Evolutionary conservation across 1,139 yeast species (phyloP).

Genomic region (Scheffersomyces cryptocercus): DNA sequence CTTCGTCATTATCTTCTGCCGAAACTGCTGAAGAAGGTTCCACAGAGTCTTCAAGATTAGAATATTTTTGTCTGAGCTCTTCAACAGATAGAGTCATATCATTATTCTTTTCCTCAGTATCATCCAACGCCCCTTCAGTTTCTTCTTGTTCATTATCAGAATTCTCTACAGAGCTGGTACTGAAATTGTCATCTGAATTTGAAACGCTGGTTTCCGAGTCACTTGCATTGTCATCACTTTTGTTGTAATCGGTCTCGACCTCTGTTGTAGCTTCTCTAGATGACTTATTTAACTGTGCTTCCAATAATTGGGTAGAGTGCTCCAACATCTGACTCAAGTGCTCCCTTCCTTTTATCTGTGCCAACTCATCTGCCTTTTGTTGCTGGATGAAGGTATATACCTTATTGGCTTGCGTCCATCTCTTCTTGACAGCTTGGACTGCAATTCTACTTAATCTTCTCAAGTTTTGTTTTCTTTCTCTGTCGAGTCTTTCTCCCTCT

Average conservation of each 20-base stretch:
- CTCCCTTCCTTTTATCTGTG: conserved; percentile 77
- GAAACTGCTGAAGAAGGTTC: conserved; percentile 11
- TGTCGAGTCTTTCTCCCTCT: conserved; percentile 78
- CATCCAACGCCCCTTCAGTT: conserved; percentile 3
- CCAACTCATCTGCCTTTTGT: conserved; percentile 66
- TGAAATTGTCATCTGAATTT: conserved; percentile 17
- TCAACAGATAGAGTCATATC: conserved; percentile 66
- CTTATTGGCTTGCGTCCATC: conserved; percentile 90
- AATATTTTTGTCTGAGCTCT: conserved; percentile 65
- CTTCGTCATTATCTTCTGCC: background rate
- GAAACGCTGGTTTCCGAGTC: conserved; percentile 12
- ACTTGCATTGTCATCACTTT: conserved; percentile 3
- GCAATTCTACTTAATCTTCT: conserved; percentile 74
- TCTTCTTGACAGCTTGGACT: conserved; percentile 79
- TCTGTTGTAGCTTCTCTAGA: conserved; percentile 20
- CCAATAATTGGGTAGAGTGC: conserved; percentile 86
- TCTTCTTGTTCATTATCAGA: conserved; percentile 4
- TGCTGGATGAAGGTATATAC: conserved; percentile 60
- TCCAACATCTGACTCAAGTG: conserved; percentile 88
- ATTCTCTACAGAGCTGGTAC: conserved; percentile 3
- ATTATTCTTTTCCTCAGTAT: conserved; percentile 24
- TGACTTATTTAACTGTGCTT: conserved; percentile 67
- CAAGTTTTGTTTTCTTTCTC: conserved; percentile 69
- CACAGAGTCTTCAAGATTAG: conserved; percentile 39
- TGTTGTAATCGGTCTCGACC: conserved; percentile 11